These are phyloP conservation scores for Silene latifolia DNA, from an alignment of 148 eudicot genomes.

Conservation along the genomic window DNA sequence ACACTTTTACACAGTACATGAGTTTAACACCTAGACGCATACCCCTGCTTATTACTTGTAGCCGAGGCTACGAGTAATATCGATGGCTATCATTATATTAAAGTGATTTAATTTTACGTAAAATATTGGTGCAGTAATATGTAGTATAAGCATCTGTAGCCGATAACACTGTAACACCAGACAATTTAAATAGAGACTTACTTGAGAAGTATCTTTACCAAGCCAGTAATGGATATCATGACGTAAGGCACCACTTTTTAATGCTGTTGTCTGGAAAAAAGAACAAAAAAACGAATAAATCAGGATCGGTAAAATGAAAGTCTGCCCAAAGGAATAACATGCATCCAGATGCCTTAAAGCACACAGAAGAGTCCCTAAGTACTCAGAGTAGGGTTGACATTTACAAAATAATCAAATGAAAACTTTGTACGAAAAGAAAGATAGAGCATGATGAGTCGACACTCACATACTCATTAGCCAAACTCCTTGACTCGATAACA, in stretches of 20 bases:
- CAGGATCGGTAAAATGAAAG: neutral
- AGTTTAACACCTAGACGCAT: neutral
- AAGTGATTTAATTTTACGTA: neutral
- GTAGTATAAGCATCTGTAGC: neutral
- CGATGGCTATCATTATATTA: neutral
- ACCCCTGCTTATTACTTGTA: neutral
- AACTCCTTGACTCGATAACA: neutral
- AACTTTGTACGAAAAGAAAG: neutral
- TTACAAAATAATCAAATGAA: too few species aligned
- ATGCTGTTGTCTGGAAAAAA: constrained; percentile 56
- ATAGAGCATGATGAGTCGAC: neutral
- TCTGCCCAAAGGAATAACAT: neutral
- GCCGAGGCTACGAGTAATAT: neutral
- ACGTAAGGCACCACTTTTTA: constrained; percentile 74
- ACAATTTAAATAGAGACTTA: constrained; percentile 29
- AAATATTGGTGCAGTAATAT: neutral
- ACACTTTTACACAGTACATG: neutral
- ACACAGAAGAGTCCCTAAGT: neutral
- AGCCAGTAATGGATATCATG: constrained; percentile 98
- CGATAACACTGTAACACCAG: neutral
- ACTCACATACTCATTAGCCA: neutral
- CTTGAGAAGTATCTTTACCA: constrained; percentile 93
- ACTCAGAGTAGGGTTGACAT: constrained; percentile 3
- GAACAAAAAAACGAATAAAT: neutral
- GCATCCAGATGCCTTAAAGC: constrained; percentile 1